These are phyloP conservation scores for carrot (Daucus carota) DNA, from an alignment of 129 eudicot species.

Conservation along the genomic window DH1_v3.0 NC_030384.2:25377501-25378000, in stretches of 20 bases:
- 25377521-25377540: neutral
- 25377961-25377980: conserved; percentile 80
- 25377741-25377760: neutral
- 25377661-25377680: neutral
- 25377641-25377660: neutral
- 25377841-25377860: neutral
- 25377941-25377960: conserved; percentile 90
- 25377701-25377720: too few relatives aligned
- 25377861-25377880: neutral
- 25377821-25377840: neutral
- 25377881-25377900: neutral
- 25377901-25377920: conserved; percentile 65
- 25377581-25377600: neutral
- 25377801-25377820: neutral
- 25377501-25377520: neutral
- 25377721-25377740: neutral
- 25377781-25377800: neutral
- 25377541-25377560: neutral
- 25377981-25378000: conserved; percentile 82
- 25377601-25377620: neutral
- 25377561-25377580: neutral
- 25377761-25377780: neutral
- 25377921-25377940: conserved; percentile 94
- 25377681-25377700: neutral
- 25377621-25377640: neutral